Conservation (phyloP, 306 rosid species). For the Acacia confusa region DNA sequence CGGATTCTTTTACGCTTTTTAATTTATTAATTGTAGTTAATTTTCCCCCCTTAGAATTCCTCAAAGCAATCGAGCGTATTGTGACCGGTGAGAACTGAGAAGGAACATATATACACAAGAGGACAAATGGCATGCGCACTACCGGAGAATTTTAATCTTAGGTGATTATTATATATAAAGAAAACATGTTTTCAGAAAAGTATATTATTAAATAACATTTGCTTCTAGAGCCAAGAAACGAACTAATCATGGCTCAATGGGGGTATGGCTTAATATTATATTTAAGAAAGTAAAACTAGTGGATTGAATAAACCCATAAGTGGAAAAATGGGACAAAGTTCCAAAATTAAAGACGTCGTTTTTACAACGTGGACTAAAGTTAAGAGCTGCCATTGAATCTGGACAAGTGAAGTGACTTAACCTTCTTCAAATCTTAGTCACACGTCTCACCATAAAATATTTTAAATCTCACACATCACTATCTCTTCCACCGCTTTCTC, state of each 20-base stretch:
- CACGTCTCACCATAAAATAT: slow-evolving; percentile 27
- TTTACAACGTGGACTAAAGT: slow-evolving; percentile 57
- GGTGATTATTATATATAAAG: not conserved
- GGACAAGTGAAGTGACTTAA: slow-evolving; percentile 36
- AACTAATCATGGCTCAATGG: slow-evolving; percentile 39
- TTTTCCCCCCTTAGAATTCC: not conserved
- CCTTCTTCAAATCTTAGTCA: slow-evolving; percentile 38
- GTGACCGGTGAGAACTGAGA: not conserved
- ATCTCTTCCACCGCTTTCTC: slow-evolving; percentile 21
- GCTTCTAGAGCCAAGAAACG: slow-evolving; percentile 11
- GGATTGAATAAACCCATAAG: slow-evolving; percentile 31
- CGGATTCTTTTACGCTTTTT: not conserved
- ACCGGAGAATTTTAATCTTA: not conserved
- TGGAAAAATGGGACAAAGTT: slow-evolving; percentile 4
- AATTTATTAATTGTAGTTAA: not conserved
- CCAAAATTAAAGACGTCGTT: slow-evolving; percentile 43
- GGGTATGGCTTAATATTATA: slow-evolving; percentile 20
- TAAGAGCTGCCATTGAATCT: slow-evolving; percentile 62
- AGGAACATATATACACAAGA: not conserved
- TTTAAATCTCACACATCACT: slow-evolving; percentile 43
- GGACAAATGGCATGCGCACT: not conserved
- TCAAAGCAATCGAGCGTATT: not conserved
- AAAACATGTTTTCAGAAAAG: not conserved
- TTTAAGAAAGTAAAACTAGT: slow-evolving; percentile 31
- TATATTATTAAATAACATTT: not conserved